Base-by-base conservation (phyloP, 805 yeast species). In the Candida multigemmis region DNA sequence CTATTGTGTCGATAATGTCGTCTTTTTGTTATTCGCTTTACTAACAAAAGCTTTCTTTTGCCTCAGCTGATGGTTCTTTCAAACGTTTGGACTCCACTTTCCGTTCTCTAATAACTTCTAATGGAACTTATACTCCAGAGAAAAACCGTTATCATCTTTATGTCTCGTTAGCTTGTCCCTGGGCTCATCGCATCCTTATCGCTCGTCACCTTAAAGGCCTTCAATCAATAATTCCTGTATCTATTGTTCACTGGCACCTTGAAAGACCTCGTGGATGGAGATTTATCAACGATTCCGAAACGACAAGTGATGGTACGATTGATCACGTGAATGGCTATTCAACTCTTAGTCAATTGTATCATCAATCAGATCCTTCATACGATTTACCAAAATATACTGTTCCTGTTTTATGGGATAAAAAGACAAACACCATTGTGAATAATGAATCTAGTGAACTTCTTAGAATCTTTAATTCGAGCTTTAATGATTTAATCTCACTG, bases 181-280 rank as follows among this genome's bases (percentile, higher is more conserved):
- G 96, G 87, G 96, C 96, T 1, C 94, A 84, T 47, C 68, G 97
- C 36, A 74, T 87, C 0, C 61, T 87, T 32, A 77, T 85, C 28
- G 65, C 77, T 3, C 59, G 96, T 28, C 53, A 68, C 8, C 60
- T 89, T 36, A 85, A 86, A 58, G 94, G 95, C 1, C 53, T 62
- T 42, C 37, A 65, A 2, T 56, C 71, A 1, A 53, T 77, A 7
- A 73, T 79, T 34, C 71, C 74, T 3, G 64, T 77, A 17, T 74
- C 87, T 12, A 85, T 84, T 21, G 96, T 89, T 8, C 93, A 86
- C 51, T 86, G 96, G 89, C 77, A 74, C 43, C 69, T 89, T 79
- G 95, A 81, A 38, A n/a, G n/a, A n/a, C 68, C 62, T 9, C 65
- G 79, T 33, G 96, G 97, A 4, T 89, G 98, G 98, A 71, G 84